These are phyloP conservation scores for Styphnolobium japonicum DNA, from an alignment of 306 rosid species.

Conservation along the genomic window DNA sequence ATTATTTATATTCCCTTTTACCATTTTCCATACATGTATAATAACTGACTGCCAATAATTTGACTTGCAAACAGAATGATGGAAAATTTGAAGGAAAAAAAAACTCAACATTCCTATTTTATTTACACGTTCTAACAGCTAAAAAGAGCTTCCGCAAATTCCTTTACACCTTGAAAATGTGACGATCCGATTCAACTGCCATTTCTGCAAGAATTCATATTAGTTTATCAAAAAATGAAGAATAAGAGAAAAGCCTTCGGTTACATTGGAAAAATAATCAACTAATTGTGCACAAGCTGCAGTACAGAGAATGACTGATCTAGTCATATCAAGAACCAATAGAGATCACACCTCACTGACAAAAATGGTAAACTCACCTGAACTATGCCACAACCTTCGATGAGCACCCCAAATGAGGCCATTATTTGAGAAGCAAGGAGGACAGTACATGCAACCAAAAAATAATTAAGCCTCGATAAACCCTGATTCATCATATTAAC, in stretches of 20 bases:
- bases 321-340: background rate
- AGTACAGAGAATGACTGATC: background rate
- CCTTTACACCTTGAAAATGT: conserved; percentile 59
- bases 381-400: conserved; percentile 34
- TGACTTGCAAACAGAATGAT: conserved; percentile 31
- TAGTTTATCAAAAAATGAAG: background rate
- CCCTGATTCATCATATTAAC: conserved; percentile 60
- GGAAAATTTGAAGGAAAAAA: conserved; percentile 5
- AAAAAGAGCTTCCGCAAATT: conserved; percentile 47
- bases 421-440: conserved; percentile 48
- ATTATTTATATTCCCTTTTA: conserved; percentile 38
- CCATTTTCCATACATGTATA: conserved; percentile 52
- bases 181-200: conserved; percentile 40
- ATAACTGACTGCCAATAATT: conserved; percentile 49
- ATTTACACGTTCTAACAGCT: conserved; percentile 62
- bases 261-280: background rate
- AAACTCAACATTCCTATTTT: conserved; percentile 55
- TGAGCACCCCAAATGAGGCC: conserved; percentile 40
- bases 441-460: conserved; percentile 51
- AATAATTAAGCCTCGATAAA: conserved; percentile 40
- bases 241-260: background rate
- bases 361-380: conserved; percentile 46
- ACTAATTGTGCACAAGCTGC: background rate
- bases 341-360: background rate
- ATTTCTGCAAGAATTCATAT: background rate